phyloP scores from a whole-genome alignment of 306 rosid genomes.

The Citrullus mucosospermus region DNA sequence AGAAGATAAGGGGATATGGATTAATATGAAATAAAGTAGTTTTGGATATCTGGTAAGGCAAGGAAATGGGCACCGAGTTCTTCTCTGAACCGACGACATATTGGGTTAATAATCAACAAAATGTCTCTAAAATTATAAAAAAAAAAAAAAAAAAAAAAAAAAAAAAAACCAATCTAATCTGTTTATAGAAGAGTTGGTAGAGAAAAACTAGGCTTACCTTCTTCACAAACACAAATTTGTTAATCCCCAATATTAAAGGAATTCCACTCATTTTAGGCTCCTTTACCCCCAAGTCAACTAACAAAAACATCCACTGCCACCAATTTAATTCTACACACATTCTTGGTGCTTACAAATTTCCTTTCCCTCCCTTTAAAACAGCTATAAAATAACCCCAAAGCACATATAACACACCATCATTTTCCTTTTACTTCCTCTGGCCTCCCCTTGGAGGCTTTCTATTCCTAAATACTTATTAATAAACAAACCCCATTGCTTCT shows the following conservation, averaged over 20 bases:
- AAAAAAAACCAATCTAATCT: neutral
- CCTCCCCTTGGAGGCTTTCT: conserved; percentile 34
- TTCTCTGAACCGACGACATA: neutral
- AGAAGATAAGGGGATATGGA: too few relatives aligned
- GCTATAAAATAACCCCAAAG: conserved; percentile 11
- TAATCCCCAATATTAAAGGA: neutral
- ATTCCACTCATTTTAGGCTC: conserved; percentile 14
- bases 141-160: too few relatives aligned
- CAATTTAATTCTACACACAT: neutral
- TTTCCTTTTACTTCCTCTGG: neutral
- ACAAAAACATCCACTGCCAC: conserved; percentile 2
- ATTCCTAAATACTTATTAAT: too few relatives aligned
- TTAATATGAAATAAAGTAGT: neutral
- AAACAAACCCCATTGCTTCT: neutral
- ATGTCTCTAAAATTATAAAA: neutral
- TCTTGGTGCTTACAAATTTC: conserved; percentile 4
- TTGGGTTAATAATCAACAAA: neutral
- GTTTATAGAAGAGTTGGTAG: conserved; percentile 1
- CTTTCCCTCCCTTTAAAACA: neutral
- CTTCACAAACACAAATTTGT: neutral
- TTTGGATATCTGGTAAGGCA: neutral
- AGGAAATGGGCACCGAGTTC: neutral
- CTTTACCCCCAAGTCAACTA: neutral
- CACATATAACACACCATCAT: conserved; percentile 10
- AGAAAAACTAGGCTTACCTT: neutral